Conservation (phyloP, 345 rosid species). For the Gossypium arboreum region DNA sequence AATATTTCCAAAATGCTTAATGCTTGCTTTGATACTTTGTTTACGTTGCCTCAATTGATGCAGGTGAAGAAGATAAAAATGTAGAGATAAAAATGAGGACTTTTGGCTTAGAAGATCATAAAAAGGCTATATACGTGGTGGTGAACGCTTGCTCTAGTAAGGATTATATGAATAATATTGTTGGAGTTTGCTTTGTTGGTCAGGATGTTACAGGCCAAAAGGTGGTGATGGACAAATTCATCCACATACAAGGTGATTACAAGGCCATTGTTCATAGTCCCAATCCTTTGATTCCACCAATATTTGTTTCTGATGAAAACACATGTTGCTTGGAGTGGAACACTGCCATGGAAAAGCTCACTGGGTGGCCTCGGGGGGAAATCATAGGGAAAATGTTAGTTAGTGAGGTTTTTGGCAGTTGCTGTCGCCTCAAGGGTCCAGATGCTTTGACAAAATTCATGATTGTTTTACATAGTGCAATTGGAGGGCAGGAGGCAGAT, state of each 20-base stretch:
- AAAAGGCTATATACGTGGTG: slow-evolving; percentile 73
- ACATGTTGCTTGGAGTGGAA: slow-evolving; percentile 95
- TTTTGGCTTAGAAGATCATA: slow-evolving; percentile 49
- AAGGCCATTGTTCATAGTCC: slow-evolving; percentile 36
- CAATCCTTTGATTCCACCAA: slow-evolving; percentile 91
- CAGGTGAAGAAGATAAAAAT: slow-evolving; percentile 89
- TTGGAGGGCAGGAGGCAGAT: slow-evolving; percentile 82
- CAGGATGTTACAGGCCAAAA: slow-evolving; percentile 93
- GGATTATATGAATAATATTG: slow-evolving; percentile 80
- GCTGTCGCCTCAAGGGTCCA: slow-evolving; percentile 82
- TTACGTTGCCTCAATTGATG: slow-evolving; percentile 22
- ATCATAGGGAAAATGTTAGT: slow-evolving; percentile 84
- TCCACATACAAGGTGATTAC: slow-evolving; percentile 12
- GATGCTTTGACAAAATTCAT: slow-evolving; percentile 72
- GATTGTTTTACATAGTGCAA: slow-evolving; percentile 82
- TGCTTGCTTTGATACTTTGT: slow-evolving; percentile 9
- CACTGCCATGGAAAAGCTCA: slow-evolving; percentile 94
- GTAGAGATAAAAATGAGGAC: slow-evolving; percentile 89
- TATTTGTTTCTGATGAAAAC: slow-evolving; percentile 91
- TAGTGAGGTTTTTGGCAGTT: slow-evolving; percentile 89
- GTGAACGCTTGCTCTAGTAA: slow-evolving; percentile 95
- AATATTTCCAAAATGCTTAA: slow-evolving; percentile 9
- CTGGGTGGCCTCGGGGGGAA: slow-evolving; percentile 66
- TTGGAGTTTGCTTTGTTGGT: slow-evolving; percentile 94
- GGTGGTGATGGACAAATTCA: slow-evolving; percentile 89